Evolutionary conservation across 2,329 filamentous ascomycete species (phyloP).

Genomic region (Fusarium longipes): DNA sequence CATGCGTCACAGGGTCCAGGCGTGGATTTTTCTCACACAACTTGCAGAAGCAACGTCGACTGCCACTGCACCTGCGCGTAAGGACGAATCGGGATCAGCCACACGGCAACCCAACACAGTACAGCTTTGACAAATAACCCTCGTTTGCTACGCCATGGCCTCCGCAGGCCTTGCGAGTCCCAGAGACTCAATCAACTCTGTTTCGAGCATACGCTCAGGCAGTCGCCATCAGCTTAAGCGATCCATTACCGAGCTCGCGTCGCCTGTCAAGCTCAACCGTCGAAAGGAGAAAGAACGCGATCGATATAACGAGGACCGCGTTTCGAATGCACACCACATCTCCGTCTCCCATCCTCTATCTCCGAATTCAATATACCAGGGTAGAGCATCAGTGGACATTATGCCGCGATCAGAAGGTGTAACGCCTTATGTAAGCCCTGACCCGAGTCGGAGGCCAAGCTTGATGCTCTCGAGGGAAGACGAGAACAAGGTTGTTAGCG

Average conservation of each 20-base stretch:
- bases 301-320: slow-evolving; percentile 48
- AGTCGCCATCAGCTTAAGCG: slow-evolving; percentile 65
- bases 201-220: slow-evolving; percentile 44
- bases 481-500: slow-evolving; percentile 35
- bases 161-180: slow-evolving; percentile 43
- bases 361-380: slow-evolving; percentile 47
- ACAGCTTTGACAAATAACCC: slow-evolving; percentile 4
- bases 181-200: slow-evolving; percentile 42
- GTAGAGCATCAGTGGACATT: slow-evolving; percentile 58
- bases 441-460: slow-evolving; percentile 58
- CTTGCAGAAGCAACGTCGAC: background rate
- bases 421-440: slow-evolving; percentile 57
- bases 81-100: slow-evolving; percentile 30
- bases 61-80: slow-evolving; percentile 1
- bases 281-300: slow-evolving; percentile 46
- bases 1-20: slow-evolving; percentile 36
- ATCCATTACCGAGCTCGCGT: slow-evolving; percentile 66
- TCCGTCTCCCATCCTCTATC: slow-evolving; percentile 34
- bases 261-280: slow-evolving; percentile 58
- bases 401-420: slow-evolving; percentile 58
- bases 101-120: slow-evolving; percentile 3
- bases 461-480: slow-evolving; percentile 51
- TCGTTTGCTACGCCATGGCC: slow-evolving; percentile 36
- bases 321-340: slow-evolving; percentile 32
- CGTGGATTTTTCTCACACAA: slow-evolving; percentile 4